These are phyloP conservation scores for Phialophora tarda DNA, from an alignment of 2,329 filamentous ascomycete genomes.

Conservation along the genomic window DNA sequence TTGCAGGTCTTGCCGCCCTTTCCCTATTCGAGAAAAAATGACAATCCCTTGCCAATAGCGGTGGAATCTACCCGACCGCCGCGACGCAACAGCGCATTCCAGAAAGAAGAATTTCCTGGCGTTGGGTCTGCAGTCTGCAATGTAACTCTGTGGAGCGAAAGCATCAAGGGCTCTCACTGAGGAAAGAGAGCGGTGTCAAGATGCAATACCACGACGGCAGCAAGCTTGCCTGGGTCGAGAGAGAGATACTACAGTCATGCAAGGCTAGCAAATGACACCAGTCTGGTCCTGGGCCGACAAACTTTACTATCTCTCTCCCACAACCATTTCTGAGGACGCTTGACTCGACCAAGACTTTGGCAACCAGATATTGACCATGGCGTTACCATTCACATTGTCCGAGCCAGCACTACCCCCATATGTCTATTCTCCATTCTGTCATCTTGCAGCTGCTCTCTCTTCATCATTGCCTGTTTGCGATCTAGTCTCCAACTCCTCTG, in stretches of 20 bases:
- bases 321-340: background rate
- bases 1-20: conserved; percentile 1
- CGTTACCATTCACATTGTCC: background rate
- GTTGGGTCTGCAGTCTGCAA: conserved; percentile 9
- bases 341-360: conserved; percentile 1
- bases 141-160: conserved; percentile 12
- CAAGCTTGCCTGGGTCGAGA: conserved; percentile 11
- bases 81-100: conserved; percentile 4
- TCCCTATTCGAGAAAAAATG: background rate
- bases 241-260: background rate
- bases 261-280: conserved; percentile 12
- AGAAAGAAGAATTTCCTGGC: background rate
- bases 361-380: background rate
- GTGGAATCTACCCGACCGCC: conserved; percentile 7
- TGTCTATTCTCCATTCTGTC: conserved; percentile 7
- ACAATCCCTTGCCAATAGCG: background rate
- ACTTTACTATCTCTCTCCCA: background rate
- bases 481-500: background rate
- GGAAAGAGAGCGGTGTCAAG: background rate
- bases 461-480: conserved; percentile 11
- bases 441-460: conserved; percentile 2
- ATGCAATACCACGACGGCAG: conserved; percentile 12
- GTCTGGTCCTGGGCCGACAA: background rate
- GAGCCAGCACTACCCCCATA: background rate
- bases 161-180: conserved; percentile 5